phyloP scores from a whole-genome alignment of 164 flowering plant species.

The Annona squamosa region DNA sequence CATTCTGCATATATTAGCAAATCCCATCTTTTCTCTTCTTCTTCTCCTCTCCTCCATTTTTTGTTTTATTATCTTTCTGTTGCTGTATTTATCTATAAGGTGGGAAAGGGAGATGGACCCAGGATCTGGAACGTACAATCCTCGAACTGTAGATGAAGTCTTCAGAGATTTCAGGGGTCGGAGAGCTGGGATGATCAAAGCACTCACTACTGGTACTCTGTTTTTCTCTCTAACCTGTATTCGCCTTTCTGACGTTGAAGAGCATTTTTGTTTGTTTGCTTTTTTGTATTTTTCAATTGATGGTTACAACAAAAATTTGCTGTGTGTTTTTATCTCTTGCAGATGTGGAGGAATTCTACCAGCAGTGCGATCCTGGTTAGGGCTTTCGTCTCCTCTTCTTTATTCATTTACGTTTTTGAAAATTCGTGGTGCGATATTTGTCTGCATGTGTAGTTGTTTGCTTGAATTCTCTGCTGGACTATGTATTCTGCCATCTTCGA shows the following conservation, averaged over 20 bases:
- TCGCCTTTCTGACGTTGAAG: background rate
- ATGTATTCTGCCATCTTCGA: too few relatives aligned
- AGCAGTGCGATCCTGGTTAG: conserved; percentile 71
- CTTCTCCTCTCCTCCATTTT: background rate
- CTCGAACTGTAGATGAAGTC: conserved; percentile 72
- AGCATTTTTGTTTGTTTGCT: background rate
- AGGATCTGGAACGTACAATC: conserved; percentile 44
- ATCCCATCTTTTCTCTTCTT: background rate
- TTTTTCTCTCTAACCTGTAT: background rate
- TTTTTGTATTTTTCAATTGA: background rate
- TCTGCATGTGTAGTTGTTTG: background rate
- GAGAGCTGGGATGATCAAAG: conserved; percentile 62
- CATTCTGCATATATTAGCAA: background rate
- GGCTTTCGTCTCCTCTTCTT: conserved; percentile 10
- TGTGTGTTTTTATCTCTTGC: conserved; percentile 14
- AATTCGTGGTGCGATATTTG: background rate
- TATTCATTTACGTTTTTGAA: background rate
- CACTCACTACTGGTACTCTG: conserved; percentile 51
- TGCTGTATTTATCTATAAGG: background rate
- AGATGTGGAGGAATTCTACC: conserved; percentile 65
- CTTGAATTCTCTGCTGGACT: background rate
- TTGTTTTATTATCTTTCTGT: background rate
- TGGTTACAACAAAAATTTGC: conserved; percentile 1
- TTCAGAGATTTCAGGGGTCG: conserved; percentile 70
- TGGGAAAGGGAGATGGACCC: conserved; percentile 34